Evolutionary conservation across 768 basidiomycete genomes (phyloP), one percentile per base, ranked within the genome.

Genomic region (Mycena floridula): DNA sequence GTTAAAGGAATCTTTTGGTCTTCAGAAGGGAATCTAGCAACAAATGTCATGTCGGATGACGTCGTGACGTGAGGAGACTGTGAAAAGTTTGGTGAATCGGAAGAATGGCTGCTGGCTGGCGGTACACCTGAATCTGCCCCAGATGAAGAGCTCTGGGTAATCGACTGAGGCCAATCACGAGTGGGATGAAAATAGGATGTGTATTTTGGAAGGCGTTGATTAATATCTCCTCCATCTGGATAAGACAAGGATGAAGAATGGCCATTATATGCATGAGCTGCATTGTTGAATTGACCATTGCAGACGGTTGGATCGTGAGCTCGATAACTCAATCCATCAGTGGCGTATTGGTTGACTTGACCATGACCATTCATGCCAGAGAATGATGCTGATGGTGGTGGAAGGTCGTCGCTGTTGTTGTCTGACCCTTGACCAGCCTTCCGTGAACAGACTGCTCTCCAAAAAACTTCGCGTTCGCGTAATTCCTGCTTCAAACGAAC

Each of bases 391-490:
- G 71, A 62, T 44, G 79, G 61, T 30, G 77, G 72, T 7, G 74
- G 65, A 0, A 73, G 69, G 24, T 74, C 61, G 54, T 81, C 79
- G 43, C 79, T 78, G n/a, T 79, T 79, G 18, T 67, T 55, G 20
- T 77, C 77, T 45, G 69, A 64, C n/a, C n/a, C n/a, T n/a, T n/a
- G n/a, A 46, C 63, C 67, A 49, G 72, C 72, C 64, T 82, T 85
- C 60, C 74, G 76, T 28, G 79, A 77, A 72, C 75, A 85, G n/a
- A 84, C 66, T 12, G 77, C 70, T 56, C 74, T 71, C 83, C 83
- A 85, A 52, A 80, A 73, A 55, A 76, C 82, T 65, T 89, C 88
- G 36, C 84, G 80, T 55, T 89, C 85, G 44, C 78, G 73, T 43
- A 70, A 67, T 58, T 84, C 81, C 46, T 77, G 75, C 42, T 75